Evolutionary conservation across 805 yeast genomes (phyloP), one percentile per base, ranked within the genome.

Genomic region (Candida jianshihensis): DNA sequence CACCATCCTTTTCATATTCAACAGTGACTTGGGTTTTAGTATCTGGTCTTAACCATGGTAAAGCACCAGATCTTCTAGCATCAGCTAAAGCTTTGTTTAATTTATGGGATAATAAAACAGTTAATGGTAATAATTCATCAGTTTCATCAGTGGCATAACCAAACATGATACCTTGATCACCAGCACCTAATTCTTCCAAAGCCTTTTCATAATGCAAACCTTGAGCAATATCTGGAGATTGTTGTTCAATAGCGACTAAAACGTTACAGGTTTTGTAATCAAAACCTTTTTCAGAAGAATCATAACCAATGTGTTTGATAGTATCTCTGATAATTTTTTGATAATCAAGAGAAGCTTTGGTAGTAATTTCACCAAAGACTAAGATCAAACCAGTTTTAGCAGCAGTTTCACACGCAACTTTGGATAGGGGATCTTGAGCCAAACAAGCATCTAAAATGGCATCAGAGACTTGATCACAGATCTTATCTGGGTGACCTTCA

Each of bases 131-230:
- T 64, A 84, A 81, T 75, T 92, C 97, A 63, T 90, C 95, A 55
- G 98, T 89, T 75, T 92, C 98, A 60, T 92, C 96, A 46, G 97
- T 81, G 55, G 98, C 98, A 68, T 92, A 92, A 69, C 98, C 98
- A 63, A 92, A 92, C 98, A 92, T 92, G 66, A 92, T 92, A 82
- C 98, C 98, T 72, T 92, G 98, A 73, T 92, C 98, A 81, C 98
- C 98, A 49, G 98, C 98, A 68, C 98, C 98, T 60, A 92, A 79
- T 42, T 92, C 94, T 75, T 92, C 98, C 48, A 92, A 73, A 38
- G 84, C 95, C 71, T 81, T 77, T 60, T 92, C 97, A 70, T 84
- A 84, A 71, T 92, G 97, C 61, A 92, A 79, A 78, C 98, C 98
- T 72, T 90, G 97, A 44, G 98, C 98, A 59, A 92, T 92, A 71